phyloP scores from a whole-genome alignment of 2,329 filamentous ascomycete species.

The Stagonosporopsis vannaccii region DNA sequence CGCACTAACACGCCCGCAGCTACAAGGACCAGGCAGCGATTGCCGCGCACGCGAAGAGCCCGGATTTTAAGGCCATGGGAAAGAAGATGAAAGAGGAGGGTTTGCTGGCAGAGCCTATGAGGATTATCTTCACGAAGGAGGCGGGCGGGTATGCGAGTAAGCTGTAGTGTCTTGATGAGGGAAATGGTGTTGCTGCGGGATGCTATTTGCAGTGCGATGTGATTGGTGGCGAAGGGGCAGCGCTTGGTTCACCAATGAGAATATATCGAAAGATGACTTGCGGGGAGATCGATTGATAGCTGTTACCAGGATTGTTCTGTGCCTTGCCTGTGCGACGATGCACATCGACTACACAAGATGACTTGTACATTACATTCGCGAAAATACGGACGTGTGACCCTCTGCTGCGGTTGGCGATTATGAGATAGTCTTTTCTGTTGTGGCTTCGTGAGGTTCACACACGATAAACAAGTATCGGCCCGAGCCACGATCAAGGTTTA shows the following conservation, averaged over 20 bases:
- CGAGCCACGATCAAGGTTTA: neutral
- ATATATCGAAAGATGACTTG: neutral
- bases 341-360: neutral
- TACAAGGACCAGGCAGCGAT: slow-evolving; percentile 43
- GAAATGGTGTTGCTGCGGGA: neutral
- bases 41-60: slow-evolving; percentile 33
- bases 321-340: neutral
- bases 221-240: neutral
- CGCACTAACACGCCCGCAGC: slow-evolving; percentile 16
- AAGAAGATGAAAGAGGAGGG: slow-evolving; percentile 38
- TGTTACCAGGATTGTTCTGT: neutral
- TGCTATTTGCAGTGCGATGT: neutral
- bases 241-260: neutral
- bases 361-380: neutral
- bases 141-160: slow-evolving; percentile 33
- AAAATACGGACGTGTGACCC: neutral
- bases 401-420: neutral
- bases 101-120: slow-evolving; percentile 39
- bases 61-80: slow-evolving; percentile 33
- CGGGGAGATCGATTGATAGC: neutral
- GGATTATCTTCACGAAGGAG: slow-evolving; percentile 39
- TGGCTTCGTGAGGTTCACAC: neutral
- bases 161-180: neutral
- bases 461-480: neutral
- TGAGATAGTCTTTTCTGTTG: neutral